phyloP scores from a whole-genome alignment of 352 stramenopile genomes.

The Phytopythium litorale region DNA sequence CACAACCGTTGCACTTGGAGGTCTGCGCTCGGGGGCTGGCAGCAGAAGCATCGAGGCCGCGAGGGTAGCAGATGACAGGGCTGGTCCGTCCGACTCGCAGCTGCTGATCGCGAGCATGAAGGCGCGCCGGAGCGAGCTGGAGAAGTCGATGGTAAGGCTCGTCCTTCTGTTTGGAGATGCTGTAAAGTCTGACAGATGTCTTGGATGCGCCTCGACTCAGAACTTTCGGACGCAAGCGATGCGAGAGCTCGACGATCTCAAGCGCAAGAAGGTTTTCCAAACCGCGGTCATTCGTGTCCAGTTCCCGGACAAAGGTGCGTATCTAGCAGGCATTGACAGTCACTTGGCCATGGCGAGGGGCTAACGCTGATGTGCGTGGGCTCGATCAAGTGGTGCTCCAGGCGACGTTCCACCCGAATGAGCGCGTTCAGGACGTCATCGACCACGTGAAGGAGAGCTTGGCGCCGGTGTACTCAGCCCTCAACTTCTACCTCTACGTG shows the following conservation, averaged over 20 bases:
- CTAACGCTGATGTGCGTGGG: background rate
- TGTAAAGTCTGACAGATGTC: background rate
- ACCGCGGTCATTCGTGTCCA: conserved; percentile 73
- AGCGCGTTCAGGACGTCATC: conserved; percentile 72
- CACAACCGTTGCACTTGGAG: conserved; percentile 47
- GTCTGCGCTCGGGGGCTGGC: conserved; percentile 6
- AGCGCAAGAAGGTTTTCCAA: conserved; percentile 81
- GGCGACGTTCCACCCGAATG: conserved; percentile 78
- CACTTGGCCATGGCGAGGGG: background rate
- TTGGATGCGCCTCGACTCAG: conserved; percentile 17
- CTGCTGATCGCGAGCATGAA: conserved; percentile 78
- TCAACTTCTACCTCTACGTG: conserved; percentile 75
- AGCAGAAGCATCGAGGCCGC: conserved; percentile 6
- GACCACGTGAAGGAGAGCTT: conserved; percentile 58
- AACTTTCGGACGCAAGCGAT: conserved; percentile 86
- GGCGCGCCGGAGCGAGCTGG: conserved; percentile 58
- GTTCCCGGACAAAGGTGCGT: conserved; percentile 75
- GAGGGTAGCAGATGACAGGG: conserved; percentile 6
- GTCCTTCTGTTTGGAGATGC: background rate
- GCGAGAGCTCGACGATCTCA: conserved; percentile 84
- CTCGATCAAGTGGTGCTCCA: conserved; percentile 57
- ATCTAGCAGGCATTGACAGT: no score
- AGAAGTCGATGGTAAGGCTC: conserved; percentile 66
- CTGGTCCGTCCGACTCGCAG: conserved; percentile 40
- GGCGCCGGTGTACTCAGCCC: conserved; percentile 12